These are phyloP conservation scores for Drechslera avenae DNA, from an alignment of 2,329 filamentous ascomycete genomes.

Conservation along the genomic window DNA sequence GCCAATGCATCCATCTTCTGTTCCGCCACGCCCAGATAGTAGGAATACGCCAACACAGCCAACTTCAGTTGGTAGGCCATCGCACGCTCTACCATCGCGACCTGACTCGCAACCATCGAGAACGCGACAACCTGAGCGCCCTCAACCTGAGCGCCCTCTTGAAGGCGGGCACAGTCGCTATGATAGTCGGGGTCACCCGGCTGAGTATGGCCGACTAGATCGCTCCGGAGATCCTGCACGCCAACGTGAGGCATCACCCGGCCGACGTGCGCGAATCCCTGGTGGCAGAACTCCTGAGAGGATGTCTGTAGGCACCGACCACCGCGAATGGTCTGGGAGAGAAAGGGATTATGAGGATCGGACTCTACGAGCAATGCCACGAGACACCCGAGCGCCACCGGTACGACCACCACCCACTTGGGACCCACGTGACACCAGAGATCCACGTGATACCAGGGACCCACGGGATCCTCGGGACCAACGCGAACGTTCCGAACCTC, in stretches of 20 bases:
- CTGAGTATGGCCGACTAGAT: conserved; percentile 53
- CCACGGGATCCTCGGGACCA: conserved; percentile 34
- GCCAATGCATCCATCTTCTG: conserved; percentile 23
- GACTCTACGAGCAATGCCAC: conserved; percentile 38
- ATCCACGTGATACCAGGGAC: conserved; percentile 26
- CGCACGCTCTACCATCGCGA: conserved; percentile 60
- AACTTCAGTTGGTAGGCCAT: conserved; percentile 31
- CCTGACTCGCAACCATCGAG: conserved; percentile 63
- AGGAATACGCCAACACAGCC: conserved; percentile 36
- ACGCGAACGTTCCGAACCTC: conserved; percentile 40
- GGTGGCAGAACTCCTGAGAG: conserved; percentile 47
- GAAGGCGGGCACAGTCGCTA: conserved; percentile 38
- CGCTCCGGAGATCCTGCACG: conserved; percentile 46
- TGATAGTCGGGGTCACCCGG: conserved; percentile 42
- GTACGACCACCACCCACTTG: conserved; percentile 30
- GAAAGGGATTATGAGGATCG: conserved; percentile 48
- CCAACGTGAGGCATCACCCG: conserved; percentile 50
- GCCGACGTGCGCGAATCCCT: conserved; percentile 40
- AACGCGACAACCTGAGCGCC: conserved; percentile 38
- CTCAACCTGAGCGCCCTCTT: conserved; percentile 34
- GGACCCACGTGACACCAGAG: conserved; percentile 35
- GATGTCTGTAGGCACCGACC: conserved; percentile 28
- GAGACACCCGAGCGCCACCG: conserved; percentile 37
- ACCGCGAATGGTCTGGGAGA: conserved; percentile 39
- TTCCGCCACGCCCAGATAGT: conserved; percentile 41